These are phyloP conservation scores for Hyphodiscus hymeniophilus DNA, from an alignment of 495 filamentous ascomycete species.

Conservation along the genomic window DNA sequence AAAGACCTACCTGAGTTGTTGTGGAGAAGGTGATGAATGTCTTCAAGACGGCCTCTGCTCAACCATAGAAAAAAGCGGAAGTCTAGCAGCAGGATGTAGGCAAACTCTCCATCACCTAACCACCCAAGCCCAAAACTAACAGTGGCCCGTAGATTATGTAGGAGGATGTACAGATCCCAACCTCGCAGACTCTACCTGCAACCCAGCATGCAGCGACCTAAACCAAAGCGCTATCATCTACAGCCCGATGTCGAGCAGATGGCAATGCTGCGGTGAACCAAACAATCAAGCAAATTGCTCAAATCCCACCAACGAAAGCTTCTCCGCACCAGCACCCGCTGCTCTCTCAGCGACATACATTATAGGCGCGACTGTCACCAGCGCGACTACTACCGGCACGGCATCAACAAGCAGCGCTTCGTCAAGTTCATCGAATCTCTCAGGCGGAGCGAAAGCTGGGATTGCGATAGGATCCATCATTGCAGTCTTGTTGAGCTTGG, in stretches of 20 bases:
- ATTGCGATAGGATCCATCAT: not conserved
- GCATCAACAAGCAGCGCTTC: not conserved
- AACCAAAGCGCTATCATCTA: not conserved
- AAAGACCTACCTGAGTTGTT: too few species aligned
- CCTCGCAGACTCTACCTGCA: too few species aligned
- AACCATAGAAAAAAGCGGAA: too few species aligned
- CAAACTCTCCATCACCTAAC: too few species aligned
- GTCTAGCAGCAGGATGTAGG: too few species aligned
- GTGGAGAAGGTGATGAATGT: too few species aligned
- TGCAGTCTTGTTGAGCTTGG: not conserved
- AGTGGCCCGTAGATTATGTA: too few species aligned
- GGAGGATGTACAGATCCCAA: too few species aligned
- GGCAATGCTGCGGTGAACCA: not conserved
- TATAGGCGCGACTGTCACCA: not conserved
- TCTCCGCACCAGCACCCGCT: constrained; percentile 46
- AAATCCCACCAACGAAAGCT: constrained; percentile 40
- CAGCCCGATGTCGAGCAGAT: not conserved
- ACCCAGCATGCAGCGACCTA: not conserved
- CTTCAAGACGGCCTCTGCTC: too few species aligned
- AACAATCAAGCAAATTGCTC: constrained; percentile 12
- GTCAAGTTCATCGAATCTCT: not conserved
- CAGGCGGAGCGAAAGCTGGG: not conserved
- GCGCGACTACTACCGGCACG: not conserved
- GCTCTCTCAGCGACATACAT: constrained; percentile 32
- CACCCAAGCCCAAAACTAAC: too few species aligned